Evolutionary conservation across 2,329 filamentous ascomycete genomes (phyloP), one percentile per base, ranked within the genome.

Genomic region (Sarocladiaceae sp.): DNA sequence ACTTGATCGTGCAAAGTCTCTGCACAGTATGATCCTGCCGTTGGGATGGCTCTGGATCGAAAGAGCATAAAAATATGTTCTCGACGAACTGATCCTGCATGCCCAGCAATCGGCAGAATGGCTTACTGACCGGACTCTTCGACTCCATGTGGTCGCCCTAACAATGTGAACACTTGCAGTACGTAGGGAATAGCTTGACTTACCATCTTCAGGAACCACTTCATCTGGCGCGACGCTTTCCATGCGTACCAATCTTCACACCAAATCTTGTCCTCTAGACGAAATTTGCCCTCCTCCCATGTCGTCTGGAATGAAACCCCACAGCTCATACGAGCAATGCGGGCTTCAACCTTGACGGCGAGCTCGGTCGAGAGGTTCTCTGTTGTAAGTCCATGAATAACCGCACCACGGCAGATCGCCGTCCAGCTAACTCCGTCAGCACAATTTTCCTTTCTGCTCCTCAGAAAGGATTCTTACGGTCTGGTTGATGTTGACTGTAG

Each of bases 361-460:
- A 63, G 23, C 0, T 46, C 42, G 0, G 47, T 2, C 0, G 44
- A 54, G 0, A 57, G 37, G 0, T 46, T 22, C 2, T 36, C 7
- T 2, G 26, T 12, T 1, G 53, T 51, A 1, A 67, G 51, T 0
- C 64, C 65, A 0, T 59, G 57, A 0, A 65, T 46, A 4, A 66
- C 66, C 1, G 67, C 68, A 2, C 68, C 66, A 0, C 66, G 62
- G 18, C 64, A 66, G 3, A 70, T 62, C 0, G 68, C 67, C 0
- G 62, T 65, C 68, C 68, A 71, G 0, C 68, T 69, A 17, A 2
- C 1, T 25, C 2, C 23, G 22, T 4, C 13, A 2, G 20, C 15
- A 3, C 18, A 10, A 7, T 13, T 20, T 5, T 13, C n/a, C 31
- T 1, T 17, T 22, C 1, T 7, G 8, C 10, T 4, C 1, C 3